A percentile compares a stretch with the other conserved stretches of the same genome.
These are phyloP conservation scores for Termitomyces sp. DNA, from an alignment of 768 basidiomycete genomes.

Conservation along the genomic window DNA sequence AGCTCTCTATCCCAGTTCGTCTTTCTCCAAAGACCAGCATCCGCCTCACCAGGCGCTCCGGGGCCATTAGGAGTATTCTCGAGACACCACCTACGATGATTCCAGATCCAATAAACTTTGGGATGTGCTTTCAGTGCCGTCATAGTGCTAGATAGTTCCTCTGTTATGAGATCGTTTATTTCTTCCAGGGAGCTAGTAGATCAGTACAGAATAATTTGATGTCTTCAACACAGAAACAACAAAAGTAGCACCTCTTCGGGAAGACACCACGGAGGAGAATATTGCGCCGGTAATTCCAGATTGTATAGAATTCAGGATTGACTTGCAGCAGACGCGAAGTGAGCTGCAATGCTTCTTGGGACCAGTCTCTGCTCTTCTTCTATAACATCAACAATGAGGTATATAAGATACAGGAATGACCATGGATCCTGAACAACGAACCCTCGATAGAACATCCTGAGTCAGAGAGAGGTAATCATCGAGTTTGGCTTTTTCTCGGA, in stretches of 20 bases:
- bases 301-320: constrained; percentile 95
- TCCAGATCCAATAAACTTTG: constrained; percentile 99
- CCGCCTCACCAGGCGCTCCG: constrained; percentile 35
- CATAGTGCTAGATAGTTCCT: constrained; percentile 81
- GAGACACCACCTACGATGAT: constrained; percentile 94
- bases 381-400: constrained; percentile 24
- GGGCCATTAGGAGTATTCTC: constrained; percentile 81
- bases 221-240: background rate
- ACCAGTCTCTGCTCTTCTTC: constrained; percentile 71
- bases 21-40: constrained; percentile 67
- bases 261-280: constrained; percentile 76
- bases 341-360: constrained; percentile 67
- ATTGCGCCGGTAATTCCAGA: constrained; percentile 91
- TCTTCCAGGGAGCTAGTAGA: constrained; percentile 53
- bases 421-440: constrained; percentile 26
- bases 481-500: constrained; percentile 73
- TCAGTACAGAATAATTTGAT: constrained; percentile 6
- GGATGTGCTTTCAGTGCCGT: constrained; percentile 78
- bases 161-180: constrained; percentile 57
- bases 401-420: constrained; percentile 9
- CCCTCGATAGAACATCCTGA: constrained; percentile 60
- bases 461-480: constrained; percentile 69
- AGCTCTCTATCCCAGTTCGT: constrained; percentile 84
- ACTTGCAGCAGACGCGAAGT: constrained; percentile 74
- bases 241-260: constrained; percentile 46